Percentiles rank a stretch among this genome's conserved stretches.
Conservation (phyloP, 306 rosid genomes). For the Pyrus pyrifolia region DNA sequence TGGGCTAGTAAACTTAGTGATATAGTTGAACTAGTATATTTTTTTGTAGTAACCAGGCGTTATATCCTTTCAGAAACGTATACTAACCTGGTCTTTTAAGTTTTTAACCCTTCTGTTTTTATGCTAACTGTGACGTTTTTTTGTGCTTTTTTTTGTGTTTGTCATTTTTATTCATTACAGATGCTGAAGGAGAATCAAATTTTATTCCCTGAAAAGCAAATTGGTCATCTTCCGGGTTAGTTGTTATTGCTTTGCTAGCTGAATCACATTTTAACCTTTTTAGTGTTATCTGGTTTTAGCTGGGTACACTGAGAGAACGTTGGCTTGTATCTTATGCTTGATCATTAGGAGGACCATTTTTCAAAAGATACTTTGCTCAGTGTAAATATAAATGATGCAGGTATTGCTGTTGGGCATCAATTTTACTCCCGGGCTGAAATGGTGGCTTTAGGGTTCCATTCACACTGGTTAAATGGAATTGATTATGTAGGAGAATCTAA, state of each 20-base stretch:
- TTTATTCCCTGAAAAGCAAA: slow-evolving; percentile 4
- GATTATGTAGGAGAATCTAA: slow-evolving; percentile 19
- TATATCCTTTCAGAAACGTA: neutral
- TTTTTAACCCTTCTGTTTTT: neutral
- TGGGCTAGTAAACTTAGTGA: neutral
- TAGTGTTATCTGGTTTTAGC: neutral
- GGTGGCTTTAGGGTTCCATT: slow-evolving; percentile 32
- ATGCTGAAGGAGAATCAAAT: slow-evolving; percentile 16
- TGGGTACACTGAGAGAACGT: neutral
- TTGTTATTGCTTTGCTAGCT: neutral
- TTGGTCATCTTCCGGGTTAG: slow-evolving; percentile 32
- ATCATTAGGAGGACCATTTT: neutral
- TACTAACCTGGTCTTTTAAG: neutral
- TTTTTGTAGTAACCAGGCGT: neutral
- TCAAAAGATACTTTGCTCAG: neutral
- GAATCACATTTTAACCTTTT: neutral
- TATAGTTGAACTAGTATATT: neutral
- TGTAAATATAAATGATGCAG: slow-evolving; percentile 9
- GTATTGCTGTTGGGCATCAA: slow-evolving; percentile 28
- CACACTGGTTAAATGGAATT: slow-evolving; percentile 30
- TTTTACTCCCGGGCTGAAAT: slow-evolving; percentile 37
- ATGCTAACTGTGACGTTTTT: neutral
- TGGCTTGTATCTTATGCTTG: neutral
- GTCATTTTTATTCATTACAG: slow-evolving; percentile 13
- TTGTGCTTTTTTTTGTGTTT: neutral